Percentiles rank a stretch among this genome's conserved stretches.
Conservation (phyloP, 768 basidiomycete genomes). For the Amanita exitialis region DNA sequence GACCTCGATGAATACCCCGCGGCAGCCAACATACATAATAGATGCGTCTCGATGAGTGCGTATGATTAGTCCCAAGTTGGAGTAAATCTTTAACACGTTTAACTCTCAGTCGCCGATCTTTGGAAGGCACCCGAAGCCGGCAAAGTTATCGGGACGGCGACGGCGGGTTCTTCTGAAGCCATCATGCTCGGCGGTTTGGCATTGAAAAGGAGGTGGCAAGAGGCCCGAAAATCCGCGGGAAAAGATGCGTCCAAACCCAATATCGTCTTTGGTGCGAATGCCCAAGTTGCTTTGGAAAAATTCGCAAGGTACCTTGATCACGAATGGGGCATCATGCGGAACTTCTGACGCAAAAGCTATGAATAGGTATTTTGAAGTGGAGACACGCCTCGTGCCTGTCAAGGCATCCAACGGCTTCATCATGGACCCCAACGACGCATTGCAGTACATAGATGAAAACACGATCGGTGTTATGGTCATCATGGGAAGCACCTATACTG, state of each 20-base stretch:
- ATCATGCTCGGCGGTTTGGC: constrained; percentile 67
- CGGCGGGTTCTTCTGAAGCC: constrained; percentile 57
- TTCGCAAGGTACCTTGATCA: constrained; percentile 35
- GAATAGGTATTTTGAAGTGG: constrained; percentile 48
- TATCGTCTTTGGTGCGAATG: constrained; percentile 49
- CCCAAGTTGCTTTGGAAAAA: constrained; percentile 57
- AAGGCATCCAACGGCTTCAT: constrained; percentile 34
- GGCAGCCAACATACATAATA: constrained; percentile 39
- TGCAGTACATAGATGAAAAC: constrained; percentile 58
- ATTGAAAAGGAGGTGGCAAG: constrained; percentile 61
- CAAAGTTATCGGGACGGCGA: constrained; percentile 52
- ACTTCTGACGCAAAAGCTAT: constrained; percentile 3
- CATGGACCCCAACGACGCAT: constrained; percentile 47
- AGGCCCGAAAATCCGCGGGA: constrained; percentile 45
- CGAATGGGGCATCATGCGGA: not conserved
- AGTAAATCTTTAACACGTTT: not conserved
- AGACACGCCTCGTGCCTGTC: constrained; percentile 39
- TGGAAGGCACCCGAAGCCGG: constrained; percentile 54
- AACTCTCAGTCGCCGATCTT: constrained; percentile 35
- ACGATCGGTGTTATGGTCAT: constrained; percentile 59
- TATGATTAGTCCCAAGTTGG: constrained; percentile 1
- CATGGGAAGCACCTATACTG: constrained; percentile 46
- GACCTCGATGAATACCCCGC: constrained; percentile 64
- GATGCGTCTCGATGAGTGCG: constrained; percentile 45
- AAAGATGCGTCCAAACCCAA: constrained; percentile 48